Conservation (phyloP, 768 basidiomycete genomes). For the Lepiota venenata region DNA sequence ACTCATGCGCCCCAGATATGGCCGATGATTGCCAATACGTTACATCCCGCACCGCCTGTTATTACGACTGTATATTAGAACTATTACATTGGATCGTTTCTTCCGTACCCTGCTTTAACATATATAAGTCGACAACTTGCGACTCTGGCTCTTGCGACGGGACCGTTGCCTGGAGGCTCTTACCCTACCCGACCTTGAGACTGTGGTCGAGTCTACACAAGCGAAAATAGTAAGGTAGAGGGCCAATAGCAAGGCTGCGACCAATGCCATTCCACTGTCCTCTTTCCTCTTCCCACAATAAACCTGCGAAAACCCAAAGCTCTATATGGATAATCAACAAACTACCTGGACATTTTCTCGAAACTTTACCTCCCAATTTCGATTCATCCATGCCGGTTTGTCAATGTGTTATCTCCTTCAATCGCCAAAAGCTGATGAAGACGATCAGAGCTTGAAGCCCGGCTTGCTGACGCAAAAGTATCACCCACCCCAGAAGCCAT, state of each 20-base stretch:
- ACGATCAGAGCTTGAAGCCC: conserved; percentile 44
- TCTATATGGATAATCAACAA: conserved; percentile 21
- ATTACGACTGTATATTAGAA: conserved; percentile 4
- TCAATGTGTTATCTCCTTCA: conserved; percentile 15
- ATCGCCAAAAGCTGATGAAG: conserved; percentile 9
- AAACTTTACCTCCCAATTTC: conserved; percentile 48
- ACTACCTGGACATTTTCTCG: conserved; percentile 45
- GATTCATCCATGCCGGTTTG: conserved; percentile 49
- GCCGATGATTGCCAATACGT: conserved; percentile 27
- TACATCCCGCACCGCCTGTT: neutral
- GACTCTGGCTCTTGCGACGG: no score
- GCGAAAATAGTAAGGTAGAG: no score
- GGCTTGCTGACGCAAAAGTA: conserved; percentile 37
- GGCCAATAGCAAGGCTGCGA: no score
- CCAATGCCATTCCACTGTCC: neutral
- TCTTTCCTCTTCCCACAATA: neutral
- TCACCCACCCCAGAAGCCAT: conserved; percentile 32
- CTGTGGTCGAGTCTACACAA: no score
- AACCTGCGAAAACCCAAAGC: neutral
- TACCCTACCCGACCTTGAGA: no score
- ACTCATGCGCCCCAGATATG: conserved; percentile 30
- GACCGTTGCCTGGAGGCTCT: no score
- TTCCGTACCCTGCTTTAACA: no score
- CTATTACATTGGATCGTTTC: neutral
- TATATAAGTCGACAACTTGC: no score